phyloP scores from a whole-genome alignment of 2,329 filamentous ascomycete genomes.

The Fusarium siculi region DNA sequence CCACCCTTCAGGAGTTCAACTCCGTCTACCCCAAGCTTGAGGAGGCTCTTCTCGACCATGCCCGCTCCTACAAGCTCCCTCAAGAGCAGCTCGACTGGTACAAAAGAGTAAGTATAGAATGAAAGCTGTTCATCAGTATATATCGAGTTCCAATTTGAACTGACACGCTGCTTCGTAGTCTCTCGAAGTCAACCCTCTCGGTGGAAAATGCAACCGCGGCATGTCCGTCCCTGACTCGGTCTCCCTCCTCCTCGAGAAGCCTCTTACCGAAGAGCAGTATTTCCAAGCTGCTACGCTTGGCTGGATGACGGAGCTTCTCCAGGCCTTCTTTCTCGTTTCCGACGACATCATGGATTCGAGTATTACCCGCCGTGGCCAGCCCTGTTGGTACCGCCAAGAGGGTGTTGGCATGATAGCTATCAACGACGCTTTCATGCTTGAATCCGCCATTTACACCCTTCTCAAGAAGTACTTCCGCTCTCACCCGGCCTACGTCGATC shows the following conservation, averaged over 20 bases:
- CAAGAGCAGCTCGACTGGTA: conserved; percentile 86
- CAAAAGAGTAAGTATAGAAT: conserved; percentile 70
- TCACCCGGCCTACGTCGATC: conserved; percentile 88
- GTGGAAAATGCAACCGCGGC: conserved; percentile 98
- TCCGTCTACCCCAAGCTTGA: conserved; percentile 87
- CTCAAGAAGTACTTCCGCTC: conserved; percentile 93
- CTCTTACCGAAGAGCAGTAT: conserved; percentile 84
- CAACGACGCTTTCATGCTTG: conserved; percentile 98
- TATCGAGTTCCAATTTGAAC: not conserved
- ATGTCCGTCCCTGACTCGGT: conserved; percentile 96
- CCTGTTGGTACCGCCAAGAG: conserved; percentile 95
- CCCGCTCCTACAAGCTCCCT: conserved; percentile 84
- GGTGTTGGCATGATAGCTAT: conserved; percentile 96
- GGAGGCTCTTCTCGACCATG: conserved; percentile 82
- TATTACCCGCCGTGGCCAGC: conserved; percentile 92
- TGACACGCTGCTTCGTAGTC: conserved; percentile 55
- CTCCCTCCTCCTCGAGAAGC: conserved; percentile 77
- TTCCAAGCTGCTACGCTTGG: conserved; percentile 88
- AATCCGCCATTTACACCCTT: conserved; percentile 87
- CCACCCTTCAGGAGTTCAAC: conserved; percentile 88
- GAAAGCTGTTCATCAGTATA: not conserved
- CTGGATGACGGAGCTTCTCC: conserved; percentile 97
- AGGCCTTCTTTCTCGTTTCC: conserved; percentile 98
- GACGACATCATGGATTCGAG: conserved; percentile 99
- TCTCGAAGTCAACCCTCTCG: conserved; percentile 84